Evolutionary conservation across 176 grass and related monocot species (phyloP), one percentile per base, ranked within the genome.

Genomic region (Musa troglodytarum): DNA sequence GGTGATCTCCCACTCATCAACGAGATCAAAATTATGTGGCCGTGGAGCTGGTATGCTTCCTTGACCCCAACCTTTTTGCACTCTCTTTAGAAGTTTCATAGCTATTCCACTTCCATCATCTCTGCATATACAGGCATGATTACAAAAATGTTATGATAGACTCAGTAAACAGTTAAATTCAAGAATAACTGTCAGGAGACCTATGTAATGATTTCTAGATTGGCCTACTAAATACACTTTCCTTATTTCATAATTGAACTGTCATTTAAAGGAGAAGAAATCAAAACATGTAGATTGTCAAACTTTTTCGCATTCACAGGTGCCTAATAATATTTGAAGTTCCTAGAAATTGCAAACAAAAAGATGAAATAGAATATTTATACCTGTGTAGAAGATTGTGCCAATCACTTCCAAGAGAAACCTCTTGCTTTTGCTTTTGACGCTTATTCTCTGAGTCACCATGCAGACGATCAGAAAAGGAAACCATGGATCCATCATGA

Each of bases 81-180:
- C 94, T 84, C 94, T 85, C 86, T 87, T 98, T 54, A 92, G 82
- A 83, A 98, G 82, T 86, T 93, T 98, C 76, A 91, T 68, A 85
- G 87, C 75, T 2, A 82, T 87, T 11, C 54, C 78, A 82, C 86
- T 87, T 57, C 90, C 92, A 76, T 91, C 94, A 89, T 98, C 94
- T 85, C 94, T 98, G 88, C 53, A 63, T 34, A 78, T 81, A 14
- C 1, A 86, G 19, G 82, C 55, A 65, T 15, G 50, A 81, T 50
- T 84, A 24, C 74, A 8, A 82, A 50, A 65, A 78, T 73, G 62
- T 61, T 28, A 58, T 17, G 19, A 87, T 14, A 50, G 62, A 71
- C 63, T 84, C 53, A 34, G 63, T 34, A 21, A 83, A 76, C 63
- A 9, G 54, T 53, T 68, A 14, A 51, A 49, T 64, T 57, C 23